Base-by-base conservation (phyloP, 805 yeast genomes). In the Yamadazyma tumulicola region DNA sequence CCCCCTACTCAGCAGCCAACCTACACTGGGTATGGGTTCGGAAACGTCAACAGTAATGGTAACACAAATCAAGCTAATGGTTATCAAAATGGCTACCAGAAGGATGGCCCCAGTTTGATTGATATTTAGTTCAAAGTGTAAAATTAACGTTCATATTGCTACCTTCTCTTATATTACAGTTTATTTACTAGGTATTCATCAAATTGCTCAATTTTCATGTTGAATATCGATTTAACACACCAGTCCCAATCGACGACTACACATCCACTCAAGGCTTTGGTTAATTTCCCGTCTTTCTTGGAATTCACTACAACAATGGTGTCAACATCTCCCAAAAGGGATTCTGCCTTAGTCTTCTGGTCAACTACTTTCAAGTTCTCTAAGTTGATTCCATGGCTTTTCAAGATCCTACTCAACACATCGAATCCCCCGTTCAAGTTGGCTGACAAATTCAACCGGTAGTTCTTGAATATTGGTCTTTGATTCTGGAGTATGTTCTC, bases 11-110 rank as follows among this genome's bases (percentile, higher is more conserved):
- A 43, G 17, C 52, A 49, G 41, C 57, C 46, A 5, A 79, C 93
- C 3, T 81, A 84, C 52, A 89, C 97, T 2, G 97, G 97, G 2
- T 88, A 79, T 54, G 97, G 97, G 1, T 89, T 89, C 60, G 97
- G 97, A 31, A 89, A 88, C 48, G 86, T 65, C 14, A 54, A 87
- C 40, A n/a, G n/a, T n/a, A n/a, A n/a, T n/a, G n/a, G n/a, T n/a
- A n/a, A n/a, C n/a, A n/a, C n/a, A n/a, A n/a, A n/a, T n/a, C n/a
- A n/a, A n/a, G n/a, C n/a, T n/a, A n/a, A n/a, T n/a, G n/a, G n/a
- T n/a, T n/a, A n/a, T n/a, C n/a, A n/a, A n/a, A n/a, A n/a, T n/a
- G n/a, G n/a, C n/a, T 58, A 54, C 33, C 52, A 54, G 34, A 47
- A 48, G 15, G 70, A 64, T 39, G 71, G 69, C 20, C 72, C 71